Percentiles rank a stretch among this genome's conserved stretches.
Conservation (phyloP, 2,329 filamentous ascomycete species). For the Trichophyton rubrum region DNA sequence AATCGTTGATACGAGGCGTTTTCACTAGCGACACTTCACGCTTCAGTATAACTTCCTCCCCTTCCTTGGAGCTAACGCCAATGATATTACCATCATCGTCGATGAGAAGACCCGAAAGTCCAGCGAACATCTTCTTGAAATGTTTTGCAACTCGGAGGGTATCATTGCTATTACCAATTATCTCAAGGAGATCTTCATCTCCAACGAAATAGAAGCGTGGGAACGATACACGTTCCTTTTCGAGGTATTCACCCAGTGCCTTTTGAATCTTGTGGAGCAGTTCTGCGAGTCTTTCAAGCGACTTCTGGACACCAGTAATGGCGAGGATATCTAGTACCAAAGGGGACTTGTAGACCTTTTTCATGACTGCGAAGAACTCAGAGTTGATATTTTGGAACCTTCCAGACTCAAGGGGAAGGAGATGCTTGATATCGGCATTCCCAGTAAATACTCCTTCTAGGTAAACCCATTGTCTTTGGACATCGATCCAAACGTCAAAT, state of each 20-base stretch:
- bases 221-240: constrained; percentile 94
- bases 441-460: constrained; percentile 97
- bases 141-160: constrained; percentile 93
- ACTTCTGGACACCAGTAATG: constrained; percentile 92
- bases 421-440: constrained; percentile 96
- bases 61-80: constrained; percentile 91
- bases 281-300: constrained; percentile 88
- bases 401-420: constrained; percentile 89
- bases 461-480: constrained; percentile 99
- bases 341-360: constrained; percentile 94
- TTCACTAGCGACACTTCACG: constrained; percentile 86
- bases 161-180: constrained; percentile 98
- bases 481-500: constrained; percentile 99
- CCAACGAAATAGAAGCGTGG: constrained; percentile 99
- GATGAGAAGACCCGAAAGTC: constrained; percentile 77
- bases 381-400: constrained; percentile 99
- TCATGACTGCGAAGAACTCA: constrained; percentile 98
- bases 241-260: constrained; percentile 92
- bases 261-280: constrained; percentile 98
- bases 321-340: constrained; percentile 92
- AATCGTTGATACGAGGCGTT: constrained; percentile 95
- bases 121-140: constrained; percentile 99
- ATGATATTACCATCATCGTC: constrained; percentile 82
- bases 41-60: constrained; percentile 74
- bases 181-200: constrained; percentile 94